Evolutionary conservation across 1,284 basidiomycete species (phyloP).

Genomic region (Ceratobasidium sp.): DNA sequence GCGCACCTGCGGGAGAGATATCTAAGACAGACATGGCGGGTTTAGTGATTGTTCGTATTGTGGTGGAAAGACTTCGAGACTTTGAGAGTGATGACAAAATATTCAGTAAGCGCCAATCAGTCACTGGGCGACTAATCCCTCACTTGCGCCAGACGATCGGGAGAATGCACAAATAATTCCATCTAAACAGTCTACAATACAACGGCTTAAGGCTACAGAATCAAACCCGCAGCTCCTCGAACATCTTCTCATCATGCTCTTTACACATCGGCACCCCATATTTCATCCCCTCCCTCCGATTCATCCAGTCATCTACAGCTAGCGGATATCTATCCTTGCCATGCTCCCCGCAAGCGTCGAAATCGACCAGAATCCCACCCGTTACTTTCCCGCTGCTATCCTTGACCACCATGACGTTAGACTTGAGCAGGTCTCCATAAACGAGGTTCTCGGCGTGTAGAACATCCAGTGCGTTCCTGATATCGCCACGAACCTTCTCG

Average conservation of each 20-base stretch:
- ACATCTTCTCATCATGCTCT: constrained; percentile 6
- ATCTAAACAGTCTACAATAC: no score
- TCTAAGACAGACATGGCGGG: no score
- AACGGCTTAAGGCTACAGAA: no score
- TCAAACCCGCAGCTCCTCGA: background rate
- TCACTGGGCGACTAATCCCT: no score
- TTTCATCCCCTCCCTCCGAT: background rate
- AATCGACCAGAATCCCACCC: constrained; percentile 20
- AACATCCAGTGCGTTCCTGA: constrained; percentile 10
- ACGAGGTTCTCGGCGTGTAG: constrained; percentile 21
- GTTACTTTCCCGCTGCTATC: background rate
- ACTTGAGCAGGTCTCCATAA: constrained; percentile 28
- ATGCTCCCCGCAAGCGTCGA: constrained; percentile 31
- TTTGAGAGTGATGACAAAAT: no score
- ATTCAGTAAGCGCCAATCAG: no score
- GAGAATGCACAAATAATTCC: no score
- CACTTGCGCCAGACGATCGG: no score
- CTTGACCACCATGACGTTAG: constrained; percentile 25
- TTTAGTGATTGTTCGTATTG: no score
- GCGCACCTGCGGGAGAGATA: no score
- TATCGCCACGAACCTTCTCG: no score
- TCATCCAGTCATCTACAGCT: background rate
- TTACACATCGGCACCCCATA: constrained; percentile 2
- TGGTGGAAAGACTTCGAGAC: no score
- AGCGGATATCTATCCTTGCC: constrained; percentile 5